phyloP scores from a whole-genome alignment of 2,329 filamentous ascomycete genomes.

The Fusarium sp. region DNA sequence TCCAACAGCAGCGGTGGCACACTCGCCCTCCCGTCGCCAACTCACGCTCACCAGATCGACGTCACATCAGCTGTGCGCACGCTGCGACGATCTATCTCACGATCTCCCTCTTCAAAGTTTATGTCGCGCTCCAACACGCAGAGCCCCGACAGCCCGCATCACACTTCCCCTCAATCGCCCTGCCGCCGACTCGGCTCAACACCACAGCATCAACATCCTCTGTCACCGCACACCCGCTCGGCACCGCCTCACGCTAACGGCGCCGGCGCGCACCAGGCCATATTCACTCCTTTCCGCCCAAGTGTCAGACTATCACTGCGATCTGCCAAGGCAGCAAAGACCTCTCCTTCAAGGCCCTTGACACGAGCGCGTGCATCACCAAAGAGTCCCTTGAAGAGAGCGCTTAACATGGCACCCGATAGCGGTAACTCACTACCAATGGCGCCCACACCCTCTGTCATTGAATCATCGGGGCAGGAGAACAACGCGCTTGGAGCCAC shows the following conservation, averaged over 20 bases:
- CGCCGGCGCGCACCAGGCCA: conserved; percentile 52
- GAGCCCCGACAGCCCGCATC: conserved; percentile 58
- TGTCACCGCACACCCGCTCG: conserved; percentile 47
- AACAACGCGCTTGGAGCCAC: conserved; percentile 53
- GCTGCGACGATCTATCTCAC: conserved; percentile 84
- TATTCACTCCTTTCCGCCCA: conserved; percentile 70
- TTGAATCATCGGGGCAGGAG: conserved; percentile 53
- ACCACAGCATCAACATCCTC: conserved; percentile 48
- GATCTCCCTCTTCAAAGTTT: conserved; percentile 88
- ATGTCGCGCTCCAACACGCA: conserved; percentile 61
- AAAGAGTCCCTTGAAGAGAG: conserved; percentile 82
- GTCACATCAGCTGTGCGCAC: conserved; percentile 82
- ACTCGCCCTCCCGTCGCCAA: conserved; percentile 86
- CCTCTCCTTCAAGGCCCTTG: conserved; percentile 61
- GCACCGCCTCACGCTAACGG: conserved; percentile 48
- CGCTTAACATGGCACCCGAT: conserved; percentile 73
- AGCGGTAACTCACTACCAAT: conserved; percentile 70
- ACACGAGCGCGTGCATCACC: conserved; percentile 74
- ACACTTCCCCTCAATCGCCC: conserved; percentile 60
- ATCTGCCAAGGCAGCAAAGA: conserved; percentile 67
- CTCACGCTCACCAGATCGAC: conserved; percentile 81
- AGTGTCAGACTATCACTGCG: conserved; percentile 71
- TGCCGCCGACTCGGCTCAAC: conserved; percentile 55
- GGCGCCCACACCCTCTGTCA: conserved; percentile 50
- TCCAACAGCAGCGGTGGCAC: conserved; percentile 73